Evolutionary conservation across 768 basidiomycete species (phyloP).

Genomic region (Chalciporus sphaerocephalus): DNA sequence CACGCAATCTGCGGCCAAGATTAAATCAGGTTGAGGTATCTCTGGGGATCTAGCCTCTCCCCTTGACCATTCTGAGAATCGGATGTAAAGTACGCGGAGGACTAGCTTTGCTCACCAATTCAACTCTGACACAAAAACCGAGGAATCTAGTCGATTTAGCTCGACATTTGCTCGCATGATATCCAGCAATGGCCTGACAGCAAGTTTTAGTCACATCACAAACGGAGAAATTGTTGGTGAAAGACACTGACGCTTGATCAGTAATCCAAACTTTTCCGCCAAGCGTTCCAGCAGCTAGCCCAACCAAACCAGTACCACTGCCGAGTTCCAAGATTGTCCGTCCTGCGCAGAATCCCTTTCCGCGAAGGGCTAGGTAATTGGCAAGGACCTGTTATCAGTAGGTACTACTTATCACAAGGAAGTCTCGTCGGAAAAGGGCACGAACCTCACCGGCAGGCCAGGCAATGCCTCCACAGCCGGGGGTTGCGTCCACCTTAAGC

Average conservation of each 20-base stretch:
- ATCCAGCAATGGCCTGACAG: constrained; percentile 61
- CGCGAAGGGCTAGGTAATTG: constrained; percentile 62
- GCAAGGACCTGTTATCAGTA: constrained; percentile 60
- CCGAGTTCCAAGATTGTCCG: constrained; percentile 78
- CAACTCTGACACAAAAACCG: constrained; percentile 62
- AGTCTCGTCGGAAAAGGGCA: constrained; percentile 5
- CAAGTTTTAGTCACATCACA: constrained; percentile 10
- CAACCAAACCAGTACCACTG: constrained; percentile 91
- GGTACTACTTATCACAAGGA: neutral
- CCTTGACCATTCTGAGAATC: constrained; percentile 41
- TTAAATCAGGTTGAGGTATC: constrained; percentile 54
- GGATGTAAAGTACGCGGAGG: neutral
- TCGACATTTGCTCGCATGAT: constrained; percentile 75
- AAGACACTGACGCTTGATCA: constrained; percentile 73
- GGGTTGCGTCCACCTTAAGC: constrained; percentile 70
- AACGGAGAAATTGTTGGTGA: constrained; percentile 9
- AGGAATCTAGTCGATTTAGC: constrained; percentile 55
- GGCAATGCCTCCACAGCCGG: constrained; percentile 87
- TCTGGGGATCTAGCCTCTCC: constrained; percentile 51
- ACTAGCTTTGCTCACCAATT: constrained; percentile 60
- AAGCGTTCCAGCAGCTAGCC: constrained; percentile 71
- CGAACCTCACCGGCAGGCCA: constrained; percentile 90
- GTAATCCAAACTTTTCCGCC: constrained; percentile 75
- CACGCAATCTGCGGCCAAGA: constrained; percentile 92
- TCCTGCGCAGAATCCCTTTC: constrained; percentile 44